These are phyloP conservation scores for Puccinia novopanici DNA, from an alignment of 1,284 basidiomycete genomes.

Conservation along the genomic window DNA sequence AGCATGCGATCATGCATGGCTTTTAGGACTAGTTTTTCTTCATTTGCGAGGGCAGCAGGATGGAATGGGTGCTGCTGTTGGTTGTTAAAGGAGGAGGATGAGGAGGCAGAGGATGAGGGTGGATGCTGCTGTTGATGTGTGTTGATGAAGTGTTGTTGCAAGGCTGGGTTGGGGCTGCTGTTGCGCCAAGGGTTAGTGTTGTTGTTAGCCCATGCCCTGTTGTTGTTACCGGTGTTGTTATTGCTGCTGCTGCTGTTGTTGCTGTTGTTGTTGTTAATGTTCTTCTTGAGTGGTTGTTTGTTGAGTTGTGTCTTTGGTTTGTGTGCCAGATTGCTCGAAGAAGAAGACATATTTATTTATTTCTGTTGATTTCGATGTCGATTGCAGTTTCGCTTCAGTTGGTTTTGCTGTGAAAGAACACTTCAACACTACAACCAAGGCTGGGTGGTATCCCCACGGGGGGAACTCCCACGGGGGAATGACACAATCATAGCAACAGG, in stretches of 20 bases:
- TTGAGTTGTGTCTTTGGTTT: slow-evolving; percentile 16
- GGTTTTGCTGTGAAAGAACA: too few species aligned
- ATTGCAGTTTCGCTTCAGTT: too few species aligned
- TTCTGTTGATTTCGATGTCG: too few species aligned
- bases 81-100: slow-evolving; percentile 7
- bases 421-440: too few species aligned
- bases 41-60: neutral
- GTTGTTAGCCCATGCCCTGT: slow-evolving; percentile 30
- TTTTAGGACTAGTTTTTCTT: slow-evolving; percentile 36
- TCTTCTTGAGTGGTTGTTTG: slow-evolving; percentile 1
- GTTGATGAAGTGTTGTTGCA: slow-evolving; percentile 10
- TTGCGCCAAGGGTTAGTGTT: slow-evolving; percentile 27
- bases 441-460: too few species aligned
- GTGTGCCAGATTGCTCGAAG: too few species aligned
- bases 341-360: too few species aligned
- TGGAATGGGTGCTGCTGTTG: slow-evolving; percentile 14
- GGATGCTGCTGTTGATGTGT: neutral
- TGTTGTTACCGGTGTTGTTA: slow-evolving; percentile 19
- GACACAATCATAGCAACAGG: too few species aligned
- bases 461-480: too few species aligned
- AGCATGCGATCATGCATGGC: slow-evolving; percentile 51
- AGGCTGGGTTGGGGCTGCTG: neutral
- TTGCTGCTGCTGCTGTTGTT: slow-evolving; percentile 1
- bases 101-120: neutral
- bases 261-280: slow-evolving; percentile 17